Base-by-base conservation (phyloP, 208 protist species). In the Blechomonas ayalai region DNA sequence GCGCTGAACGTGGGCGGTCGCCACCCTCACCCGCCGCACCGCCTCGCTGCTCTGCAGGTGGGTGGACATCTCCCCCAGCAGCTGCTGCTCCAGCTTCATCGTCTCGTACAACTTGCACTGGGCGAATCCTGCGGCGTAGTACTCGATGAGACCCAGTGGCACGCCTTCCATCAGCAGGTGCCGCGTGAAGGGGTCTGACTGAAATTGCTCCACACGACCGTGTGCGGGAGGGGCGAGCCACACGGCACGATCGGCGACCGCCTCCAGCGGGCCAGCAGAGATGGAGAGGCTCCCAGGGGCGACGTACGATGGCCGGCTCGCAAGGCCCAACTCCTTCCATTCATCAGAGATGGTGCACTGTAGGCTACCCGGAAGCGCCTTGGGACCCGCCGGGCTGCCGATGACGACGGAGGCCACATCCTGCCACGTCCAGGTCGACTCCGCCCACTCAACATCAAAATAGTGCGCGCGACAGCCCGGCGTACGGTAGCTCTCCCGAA, bases 201-300 rank as follows among this genome's bases (percentile, higher is more conserved):
- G 26, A 5, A 62, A 23, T 4, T 37, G 55, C 23, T 62, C 59
- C 10, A 28, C 28, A n/a, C n/a, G n/a, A n/a, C n/a, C n/a, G 31
- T 34, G 12, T n/a, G 31, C 31, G 31, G 10, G 12, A 23, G 27
- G 4, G 20, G 18, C 31, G 15, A 81, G 52, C 81, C 81, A 90
- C 43, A 65, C 67, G 22, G 67, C 41, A 9, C 75, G 67, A 50
- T 90, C 81, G 9, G 61, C 71, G 29, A 75, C 42, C 13, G 42
- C 82, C 52, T 91, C 77, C 6, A 88, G 65, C 10, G 82, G 76
- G 3, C 68, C 68, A 8, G 63, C 29, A 20, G 63, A 77, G n/a
- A 52, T 71, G 29, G 70, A 64, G 8, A 90, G 33, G 28, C 58
- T 52, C 41, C 63, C 66, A 35, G 73, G 62, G 26, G 70, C 50